Evolutionary conservation across 2,329 filamentous ascomycete genomes (phyloP), one percentile per base, ranked within the genome.

Genomic region (Fusarium redolens): DNA sequence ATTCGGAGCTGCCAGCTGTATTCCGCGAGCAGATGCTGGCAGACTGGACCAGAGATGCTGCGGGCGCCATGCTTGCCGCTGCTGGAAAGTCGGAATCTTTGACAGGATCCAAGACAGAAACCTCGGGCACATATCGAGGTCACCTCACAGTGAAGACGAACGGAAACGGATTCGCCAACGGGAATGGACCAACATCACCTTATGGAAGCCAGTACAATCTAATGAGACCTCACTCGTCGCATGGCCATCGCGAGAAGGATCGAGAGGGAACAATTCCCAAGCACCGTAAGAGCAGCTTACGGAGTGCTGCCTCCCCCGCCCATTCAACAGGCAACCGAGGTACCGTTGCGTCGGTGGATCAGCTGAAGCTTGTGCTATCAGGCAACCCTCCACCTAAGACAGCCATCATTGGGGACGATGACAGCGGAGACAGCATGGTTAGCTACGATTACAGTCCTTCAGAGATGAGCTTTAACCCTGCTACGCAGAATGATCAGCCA

Each of bases 31-130:
- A 93, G 73, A 93, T 98, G 88, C 84, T 94, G 64, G 85, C 89
- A 25, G 89, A 93, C 52, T 98, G 96, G 96, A 92, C 90, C 43
- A 91, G 91, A 78, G 95, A 97, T 28, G 83, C 86, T 18, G 93
- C 92, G 37, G 84, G 96, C 58, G 88, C 91, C 15, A 86, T 89
- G 41, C 87, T 93, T 54, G 90, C 92, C 66, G 90, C 93, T 61
- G 89, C 86, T 55, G 91, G 91, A 75, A 93, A 92, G 75, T 90
- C 93, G 1, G 89, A 89, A 17, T 97, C 94, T 7, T 84, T 97
- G 61, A 93, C 86, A 60, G 94, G 94, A 28, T 97, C 94, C 5
- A 90, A 89, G 71, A 87, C 89, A 3, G 92, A 89, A 45, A 93
- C 89, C 15, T 86, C 85, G 60, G 85, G 80, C 22, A 87, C 86